Percentiles rank a stretch among this genome's conserved stretches.
Conservation (phyloP, 2,329 filamentous ascomycete genomes). For the Epichloe bromicola region DNA sequence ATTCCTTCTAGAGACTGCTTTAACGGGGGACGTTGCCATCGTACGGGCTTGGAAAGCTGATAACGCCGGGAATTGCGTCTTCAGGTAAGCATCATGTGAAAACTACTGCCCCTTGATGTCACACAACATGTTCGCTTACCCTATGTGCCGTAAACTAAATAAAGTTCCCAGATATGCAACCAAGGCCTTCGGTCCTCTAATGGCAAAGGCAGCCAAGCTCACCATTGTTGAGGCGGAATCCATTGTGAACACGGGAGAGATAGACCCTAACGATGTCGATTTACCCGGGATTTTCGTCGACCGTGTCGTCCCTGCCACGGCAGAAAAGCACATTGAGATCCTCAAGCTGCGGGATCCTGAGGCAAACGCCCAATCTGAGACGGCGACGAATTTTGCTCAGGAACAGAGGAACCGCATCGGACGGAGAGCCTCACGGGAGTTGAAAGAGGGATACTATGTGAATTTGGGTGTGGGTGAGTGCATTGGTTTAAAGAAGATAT, state of each 20-base stretch:
- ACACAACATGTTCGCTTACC: too few species aligned
- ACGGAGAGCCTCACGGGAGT: constrained; percentile 62
- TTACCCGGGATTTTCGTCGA: constrained; percentile 75
- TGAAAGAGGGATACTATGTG: constrained; percentile 69
- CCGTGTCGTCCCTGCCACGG: constrained; percentile 62
- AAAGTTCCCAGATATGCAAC: constrained; percentile 38
- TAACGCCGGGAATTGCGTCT: constrained; percentile 65
- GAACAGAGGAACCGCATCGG: constrained; percentile 59
- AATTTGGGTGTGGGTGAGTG: constrained; percentile 55
- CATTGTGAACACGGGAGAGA: constrained; percentile 61
- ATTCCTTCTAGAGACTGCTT: constrained; percentile 66
- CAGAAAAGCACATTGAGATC: constrained; percentile 59
- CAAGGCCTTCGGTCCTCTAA: constrained; percentile 60
- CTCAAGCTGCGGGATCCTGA: constrained; percentile 42
- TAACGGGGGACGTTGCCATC: constrained; percentile 63
- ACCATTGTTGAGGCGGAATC: constrained; percentile 79
- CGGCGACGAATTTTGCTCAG: constrained; percentile 28
- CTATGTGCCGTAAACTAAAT: too few species aligned
- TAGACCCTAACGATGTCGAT: constrained; percentile 62
- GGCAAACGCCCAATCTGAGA: constrained; percentile 18
- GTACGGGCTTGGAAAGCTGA: constrained; percentile 66
- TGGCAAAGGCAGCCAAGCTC: constrained; percentile 67
- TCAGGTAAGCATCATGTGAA: constrained; percentile 34
- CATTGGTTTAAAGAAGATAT: background rate
- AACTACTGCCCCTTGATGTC: too few species aligned